Percentiles rank a stretch among this genome's conserved stretches.
These are phyloP conservation scores for Hanseniaspora osmophila DNA, from an alignment of 805 yeast genomes.

Conservation along the genomic window DNA sequence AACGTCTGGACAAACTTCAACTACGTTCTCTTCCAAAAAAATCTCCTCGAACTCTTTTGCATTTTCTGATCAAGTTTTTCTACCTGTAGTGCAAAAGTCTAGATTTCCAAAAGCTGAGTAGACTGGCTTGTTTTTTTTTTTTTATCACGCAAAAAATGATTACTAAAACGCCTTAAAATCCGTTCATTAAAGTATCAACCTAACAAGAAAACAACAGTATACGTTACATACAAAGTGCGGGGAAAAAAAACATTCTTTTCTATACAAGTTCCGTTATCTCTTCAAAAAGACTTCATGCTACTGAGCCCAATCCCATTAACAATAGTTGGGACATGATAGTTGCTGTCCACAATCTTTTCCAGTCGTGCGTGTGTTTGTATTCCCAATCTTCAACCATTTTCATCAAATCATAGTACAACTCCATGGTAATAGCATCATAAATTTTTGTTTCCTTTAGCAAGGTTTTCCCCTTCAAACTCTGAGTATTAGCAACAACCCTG, in stretches of 20 bases:
- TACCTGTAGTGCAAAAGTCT: slow-evolving; percentile 23
- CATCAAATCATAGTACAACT: slow-evolving; percentile 41
- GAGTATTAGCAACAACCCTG: slow-evolving; percentile 33
- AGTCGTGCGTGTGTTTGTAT: slow-evolving; percentile 27
- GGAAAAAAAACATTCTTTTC: neutral
- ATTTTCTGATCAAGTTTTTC: slow-evolving; percentile 15
- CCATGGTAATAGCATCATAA: slow-evolving; percentile 39
- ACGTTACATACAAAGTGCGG: slow-evolving; percentile 10
- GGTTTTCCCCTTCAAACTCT: slow-evolving; percentile 28
- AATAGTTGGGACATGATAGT: slow-evolving; percentile 44
- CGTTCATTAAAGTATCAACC: neutral
- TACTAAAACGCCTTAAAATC: slow-evolving; percentile 15
- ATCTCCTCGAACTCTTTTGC: slow-evolving; percentile 7
- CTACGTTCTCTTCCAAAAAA: slow-evolving; percentile 1
- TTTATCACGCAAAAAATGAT: too few species aligned
- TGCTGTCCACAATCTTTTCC: slow-evolving; percentile 43
- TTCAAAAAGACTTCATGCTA: slow-evolving; percentile 24
- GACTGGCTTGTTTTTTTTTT: too few species aligned
- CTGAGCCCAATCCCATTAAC: slow-evolving; percentile 44
- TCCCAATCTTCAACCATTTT: slow-evolving; percentile 43
- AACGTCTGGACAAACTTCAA: neutral
- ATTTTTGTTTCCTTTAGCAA: slow-evolving; percentile 12
- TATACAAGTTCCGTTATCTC: neutral
- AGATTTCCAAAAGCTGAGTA: neutral
- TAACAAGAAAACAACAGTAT: neutral